Evolutionary conservation across 2,329 filamentous ascomycete genomes (phyloP).

Genomic region (Stachybotrys elegans): DNA sequence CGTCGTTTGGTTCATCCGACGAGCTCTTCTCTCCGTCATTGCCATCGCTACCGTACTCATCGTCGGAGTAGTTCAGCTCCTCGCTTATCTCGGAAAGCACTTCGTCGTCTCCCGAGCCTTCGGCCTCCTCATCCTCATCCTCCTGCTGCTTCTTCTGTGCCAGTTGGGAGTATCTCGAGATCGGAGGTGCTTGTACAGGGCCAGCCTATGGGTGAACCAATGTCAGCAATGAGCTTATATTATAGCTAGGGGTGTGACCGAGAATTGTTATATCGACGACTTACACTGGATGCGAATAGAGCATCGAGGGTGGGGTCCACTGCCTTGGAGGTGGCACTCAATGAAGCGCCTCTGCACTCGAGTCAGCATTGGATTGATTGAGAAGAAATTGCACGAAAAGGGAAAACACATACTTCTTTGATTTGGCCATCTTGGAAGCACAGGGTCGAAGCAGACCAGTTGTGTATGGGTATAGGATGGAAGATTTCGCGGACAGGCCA

Average conservation of each 20-base stretch:
- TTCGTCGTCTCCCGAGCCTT: slow-evolving; percentile 26
- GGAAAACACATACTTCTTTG: too few relatives aligned
- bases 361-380: too few relatives aligned
- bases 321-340: slow-evolving; percentile 44
- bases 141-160: slow-evolving; percentile 26
- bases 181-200: slow-evolving; percentile 41
- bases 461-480: too few relatives aligned
- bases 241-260: slow-evolving; percentile 9
- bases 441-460: too few relatives aligned
- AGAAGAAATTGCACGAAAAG: too few relatives aligned
- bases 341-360: too few relatives aligned
- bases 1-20: slow-evolving; percentile 36
- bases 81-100: slow-evolving; percentile 26
- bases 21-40: slow-evolving; percentile 24
- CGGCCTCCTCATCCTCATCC: slow-evolving; percentile 24
- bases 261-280: slow-evolving; percentile 25
- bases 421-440: too few relatives aligned
- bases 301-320: slow-evolving; percentile 66
- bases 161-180: slow-evolving; percentile 38
- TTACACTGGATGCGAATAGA: slow-evolving; percentile 68
- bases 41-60: slow-evolving; percentile 17
- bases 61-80: slow-evolving; percentile 27
- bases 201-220: slow-evolving; percentile 44
- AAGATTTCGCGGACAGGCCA: too few relatives aligned
- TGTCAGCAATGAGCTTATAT: too few relatives aligned